These are phyloP conservation scores for Picea sitchensis DNA, from an alignment of 75 land plant species.

Conservation along the genomic window DNA sequence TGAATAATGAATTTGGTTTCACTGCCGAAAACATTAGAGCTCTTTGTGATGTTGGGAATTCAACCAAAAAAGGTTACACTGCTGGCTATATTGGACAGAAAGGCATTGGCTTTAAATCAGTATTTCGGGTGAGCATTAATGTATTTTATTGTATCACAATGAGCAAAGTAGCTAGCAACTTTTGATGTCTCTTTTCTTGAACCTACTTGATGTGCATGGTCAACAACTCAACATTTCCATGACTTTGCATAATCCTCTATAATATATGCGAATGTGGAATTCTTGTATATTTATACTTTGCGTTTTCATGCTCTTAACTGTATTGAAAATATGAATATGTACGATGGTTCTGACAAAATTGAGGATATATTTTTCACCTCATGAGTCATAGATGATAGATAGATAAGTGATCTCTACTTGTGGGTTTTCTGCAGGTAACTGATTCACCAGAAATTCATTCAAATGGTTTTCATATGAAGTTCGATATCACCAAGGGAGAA, in stretches of 20 bases:
- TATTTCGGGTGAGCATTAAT: constrained; percentile 66
- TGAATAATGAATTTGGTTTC: constrained; percentile 89
- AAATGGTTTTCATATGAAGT: constrained; percentile 93
- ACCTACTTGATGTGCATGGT: constrained; percentile 1
- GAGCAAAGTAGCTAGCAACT: background rate
- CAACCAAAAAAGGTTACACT: constrained; percentile 76
- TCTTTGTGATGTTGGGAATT: constrained; percentile 93
- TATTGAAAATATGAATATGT: background rate
- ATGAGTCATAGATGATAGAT: background rate
- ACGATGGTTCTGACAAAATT: background rate
- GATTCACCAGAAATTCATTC: constrained; percentile 96
- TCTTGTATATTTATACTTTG: background rate
- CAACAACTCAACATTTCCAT: too few species aligned
- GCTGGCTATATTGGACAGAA: constrained; percentile 95
- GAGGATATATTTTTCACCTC: background rate
- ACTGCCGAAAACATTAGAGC: constrained; percentile 79
- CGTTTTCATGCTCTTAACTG: background rate
- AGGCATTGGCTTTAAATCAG: constrained; percentile 98
- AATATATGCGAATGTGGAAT: background rate
- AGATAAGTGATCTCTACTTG: background rate
- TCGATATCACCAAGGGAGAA: constrained; percentile 83
- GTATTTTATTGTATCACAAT: background rate
- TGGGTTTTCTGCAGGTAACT: constrained; percentile 58
- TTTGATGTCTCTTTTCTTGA: background rate
- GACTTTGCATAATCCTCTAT: background rate